A percentile compares a stretch with the other conserved stretches of the same genome.
phyloP scores from a whole-genome alignment of 192 early-diverging fungal genomes.

The Geosiphon pyriformis region DNA sequence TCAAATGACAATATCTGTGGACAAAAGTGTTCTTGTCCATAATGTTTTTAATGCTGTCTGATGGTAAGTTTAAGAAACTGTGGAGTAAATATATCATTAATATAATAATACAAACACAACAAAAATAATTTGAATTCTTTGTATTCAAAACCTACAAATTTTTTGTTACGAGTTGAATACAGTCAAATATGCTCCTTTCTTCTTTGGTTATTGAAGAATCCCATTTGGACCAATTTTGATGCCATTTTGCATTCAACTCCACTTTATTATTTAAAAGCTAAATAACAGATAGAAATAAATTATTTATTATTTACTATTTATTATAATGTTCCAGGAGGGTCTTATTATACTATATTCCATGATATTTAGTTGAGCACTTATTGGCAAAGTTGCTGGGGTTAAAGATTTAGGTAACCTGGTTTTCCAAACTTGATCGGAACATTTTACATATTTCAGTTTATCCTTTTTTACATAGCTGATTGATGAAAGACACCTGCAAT shows the following conservation, averaged over 20 bases:
- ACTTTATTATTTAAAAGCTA: conserved; percentile 12
- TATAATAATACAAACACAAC: too few relatives aligned
- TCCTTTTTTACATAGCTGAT: neutral
- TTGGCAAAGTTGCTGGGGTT: neutral
- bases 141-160: conserved; percentile 4
- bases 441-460: neutral
- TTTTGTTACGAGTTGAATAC: conserved; percentile 5
- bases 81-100: too few relatives aligned
- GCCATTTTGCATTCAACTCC: neutral
- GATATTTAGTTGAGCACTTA: neutral
- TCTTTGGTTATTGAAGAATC: neutral
- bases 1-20: conserved; percentile 4
- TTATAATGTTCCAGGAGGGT: neutral
- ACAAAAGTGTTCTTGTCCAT: conserved; percentile 5
- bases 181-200: conserved; percentile 1
- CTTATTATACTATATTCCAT: conserved; percentile 7
- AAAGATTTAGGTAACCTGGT: neutral
- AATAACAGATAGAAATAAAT: neutral
- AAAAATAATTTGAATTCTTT: too few relatives aligned
- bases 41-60: too few relatives aligned
- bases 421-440: neutral
- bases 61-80: too few relatives aligned
- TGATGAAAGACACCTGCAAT: conserved; percentile 16
- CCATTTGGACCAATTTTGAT: neutral
- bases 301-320: neutral